Conservation (phyloP, 805 yeast genomes). For the Pichia cabralensis region DNA sequence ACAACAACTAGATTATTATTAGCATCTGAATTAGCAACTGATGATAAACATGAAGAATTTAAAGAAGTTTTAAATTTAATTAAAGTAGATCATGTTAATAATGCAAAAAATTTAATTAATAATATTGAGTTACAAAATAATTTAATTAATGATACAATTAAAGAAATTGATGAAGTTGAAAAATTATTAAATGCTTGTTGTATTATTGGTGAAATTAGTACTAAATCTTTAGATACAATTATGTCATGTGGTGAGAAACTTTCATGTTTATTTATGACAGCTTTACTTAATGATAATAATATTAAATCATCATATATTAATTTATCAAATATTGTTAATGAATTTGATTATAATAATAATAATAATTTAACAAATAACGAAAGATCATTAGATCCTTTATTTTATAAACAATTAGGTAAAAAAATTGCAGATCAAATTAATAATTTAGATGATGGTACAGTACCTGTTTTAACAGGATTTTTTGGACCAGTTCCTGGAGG, state of each 20-base stretch:
- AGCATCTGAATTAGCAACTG: constrained; percentile 74
- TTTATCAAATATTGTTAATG: constrained; percentile 50
- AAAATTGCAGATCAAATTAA: constrained; percentile 41
- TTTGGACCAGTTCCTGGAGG: constrained; percentile 98
- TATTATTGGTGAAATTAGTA: constrained; percentile 82
- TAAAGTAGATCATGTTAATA: constrained; percentile 66
- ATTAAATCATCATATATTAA: constrained; percentile 70
- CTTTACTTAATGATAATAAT: constrained; percentile 77
- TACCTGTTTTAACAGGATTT: constrained; percentile 93
- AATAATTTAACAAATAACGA: constrained; percentile 15
- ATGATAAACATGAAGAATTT: constrained; percentile 44
- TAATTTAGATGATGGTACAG: constrained; percentile 30
- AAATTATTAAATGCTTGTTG: constrained; percentile 78
- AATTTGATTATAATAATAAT: constrained; percentile 30
- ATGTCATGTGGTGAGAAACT: constrained; percentile 93
- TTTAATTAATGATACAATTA: constrained; percentile 48
- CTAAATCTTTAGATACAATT: constrained; percentile 79
- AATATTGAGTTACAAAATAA: constrained; percentile 35
- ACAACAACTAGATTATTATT: constrained; percentile 79
- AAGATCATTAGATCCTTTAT: constrained; percentile 44
- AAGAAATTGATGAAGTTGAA: constrained; percentile 58
- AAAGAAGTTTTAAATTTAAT: constrained; percentile 52
- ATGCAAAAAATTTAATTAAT: constrained; percentile 50
- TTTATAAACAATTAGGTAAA: constrained; percentile 47
- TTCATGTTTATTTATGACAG: constrained; percentile 81